A percentile compares a stretch with the other conserved stretches of the same genome.
Evolutionary conservation across 2,329 filamentous ascomycete species (phyloP).

Genomic region (Neoscytalidium dimidiatum): DNA sequence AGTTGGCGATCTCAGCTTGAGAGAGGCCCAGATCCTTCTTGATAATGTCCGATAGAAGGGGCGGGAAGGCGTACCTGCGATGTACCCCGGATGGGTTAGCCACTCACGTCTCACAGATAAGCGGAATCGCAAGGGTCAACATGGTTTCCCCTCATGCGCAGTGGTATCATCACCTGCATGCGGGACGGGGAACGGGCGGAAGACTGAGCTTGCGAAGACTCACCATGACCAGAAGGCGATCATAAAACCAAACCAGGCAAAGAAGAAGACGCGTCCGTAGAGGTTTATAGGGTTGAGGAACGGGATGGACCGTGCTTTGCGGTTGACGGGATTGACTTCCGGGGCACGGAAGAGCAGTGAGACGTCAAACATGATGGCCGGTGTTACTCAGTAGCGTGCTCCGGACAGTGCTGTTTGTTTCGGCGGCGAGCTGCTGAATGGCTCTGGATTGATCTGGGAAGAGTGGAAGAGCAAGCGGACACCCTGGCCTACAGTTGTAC

Average conservation of each 20-base stretch:
- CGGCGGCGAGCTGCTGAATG: not conserved
- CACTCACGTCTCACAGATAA: conserved; percentile 1
- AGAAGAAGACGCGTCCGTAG: conserved; percentile 88
- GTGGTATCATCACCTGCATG: conserved; percentile 13
- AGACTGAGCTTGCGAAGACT: conserved; percentile 25
- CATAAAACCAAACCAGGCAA: conserved; percentile 85
- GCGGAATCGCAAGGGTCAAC: not conserved
- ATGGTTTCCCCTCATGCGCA: not conserved
- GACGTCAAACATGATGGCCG: conserved; percentile 29
- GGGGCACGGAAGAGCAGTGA: conserved; percentile 50
- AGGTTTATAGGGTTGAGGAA: conserved; percentile 74
- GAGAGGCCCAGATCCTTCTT: conserved; percentile 74
- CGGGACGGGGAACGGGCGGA: not conserved
- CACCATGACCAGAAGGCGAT: conserved; percentile 82
- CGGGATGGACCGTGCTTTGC: conserved; percentile 79
- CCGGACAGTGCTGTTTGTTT: not conserved
- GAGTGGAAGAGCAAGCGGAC: not conserved
- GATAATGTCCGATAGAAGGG: conserved; percentile 77
- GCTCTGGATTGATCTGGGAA: too few relatives aligned
- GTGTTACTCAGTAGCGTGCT: not conserved
- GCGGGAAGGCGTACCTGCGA: conserved; percentile 81
- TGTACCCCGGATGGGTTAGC: conserved; percentile 4
- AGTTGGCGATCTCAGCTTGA: conserved; percentile 75
- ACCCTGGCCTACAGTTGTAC: not conserved
- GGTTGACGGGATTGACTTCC: conserved; percentile 79